Base-by-base conservation (phyloP, 202 grass and related monocot genomes). In the Bolboschoenoplectus hybrid region DNA sequence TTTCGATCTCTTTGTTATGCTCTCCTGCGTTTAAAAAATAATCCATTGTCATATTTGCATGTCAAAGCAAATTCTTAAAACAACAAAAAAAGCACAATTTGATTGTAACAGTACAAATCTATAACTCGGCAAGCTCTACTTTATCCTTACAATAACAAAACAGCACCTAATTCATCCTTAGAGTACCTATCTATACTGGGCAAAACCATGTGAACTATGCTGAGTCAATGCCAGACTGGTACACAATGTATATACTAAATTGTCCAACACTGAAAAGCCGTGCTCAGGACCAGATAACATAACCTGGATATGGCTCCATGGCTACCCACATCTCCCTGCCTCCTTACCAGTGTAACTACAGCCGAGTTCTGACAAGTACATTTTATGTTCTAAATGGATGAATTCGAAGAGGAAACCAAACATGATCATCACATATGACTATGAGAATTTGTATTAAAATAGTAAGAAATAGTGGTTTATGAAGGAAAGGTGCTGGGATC, bases 21-120 rank as follows among this genome's bases (percentile, higher is more conserved):
- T 74, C 70, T 74, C 45, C 70, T 74, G 44, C 19, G 45, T 50
- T 47, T 74, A 2, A 32, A 73, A 51, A 32, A 72, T 26, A 50
- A 12, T 50, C 44, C 16, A 11, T 72, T 43, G 9, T 43, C 4
- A 68, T 43, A 68, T 68, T 41, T 68, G 38, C 39, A 39, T 47
- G 43, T 10, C 6, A 39, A 44, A 69, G 36, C 35, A 17, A 68
- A 67, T 39, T 20, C 62, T 64, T 64, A 64, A 5, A 68, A 41
- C 17, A 68, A 43, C 36, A 68, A 44, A 16, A 26, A 45, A 5
- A 70, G 19, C 67, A 70, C 39, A 1, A 41, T 16, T 8, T 69
- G 1, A 17, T 41, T 0, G 10, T 67, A 4, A 13, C 10, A 67
- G 5, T 67, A 13, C 7, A 1, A 43, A 44, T 69, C 12, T 69